Evolutionary conservation across 495 filamentous ascomycete genomes (phyloP), one percentile per base, ranked within the genome.

Genomic region (Penicillium macrosclerotiorum): DNA sequence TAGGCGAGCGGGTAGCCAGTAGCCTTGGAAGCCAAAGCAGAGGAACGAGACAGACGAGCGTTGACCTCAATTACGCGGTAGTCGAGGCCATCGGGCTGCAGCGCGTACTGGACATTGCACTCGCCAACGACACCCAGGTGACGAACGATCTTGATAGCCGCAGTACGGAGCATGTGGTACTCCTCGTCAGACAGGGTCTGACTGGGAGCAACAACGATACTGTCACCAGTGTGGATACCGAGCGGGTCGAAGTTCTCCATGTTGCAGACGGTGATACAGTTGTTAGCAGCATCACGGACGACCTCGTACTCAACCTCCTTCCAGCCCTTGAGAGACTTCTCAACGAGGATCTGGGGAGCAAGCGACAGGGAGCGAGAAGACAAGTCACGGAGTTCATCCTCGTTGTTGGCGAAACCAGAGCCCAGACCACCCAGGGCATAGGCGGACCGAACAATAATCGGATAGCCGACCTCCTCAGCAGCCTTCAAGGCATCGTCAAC

Each of bases 261-360:
- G 74, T 97, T 97, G 76, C 92, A 97, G 34, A 97, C 92, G 13
- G 92, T 97, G 55, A 97, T 96, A 68, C 93, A 96, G 74, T 97
- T 97, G 77, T 96, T 93, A 55, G 82, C 78, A 34, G 85, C 86
- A 67, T 97, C 92, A 45, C 92, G 83, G 27, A 97, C 92, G 25
- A 97, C 92, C 66, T 97, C 92, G 62, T 97, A 97, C 65, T 97
- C 92, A 42, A 95, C 86, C 69, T 97, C 92, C 71, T 97, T 97
- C 92, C 92, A 98, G 57, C 92, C 92, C 73, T 96, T 96, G 37
- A 98, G 82, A n/a, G 91, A 96, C 74, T 98, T 98, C 76, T 98
- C 92, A 32, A 98, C 91, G 51, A 98, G 68, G 52, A 98, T 96
- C 65, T 98, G 92, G 34, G 92, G 90, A 17, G 93, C 88, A n/a